Evolutionary conservation across 108 stramenopile genomes (phyloP).

Genomic region (Phaeodactylum tricornutum): DNA sequence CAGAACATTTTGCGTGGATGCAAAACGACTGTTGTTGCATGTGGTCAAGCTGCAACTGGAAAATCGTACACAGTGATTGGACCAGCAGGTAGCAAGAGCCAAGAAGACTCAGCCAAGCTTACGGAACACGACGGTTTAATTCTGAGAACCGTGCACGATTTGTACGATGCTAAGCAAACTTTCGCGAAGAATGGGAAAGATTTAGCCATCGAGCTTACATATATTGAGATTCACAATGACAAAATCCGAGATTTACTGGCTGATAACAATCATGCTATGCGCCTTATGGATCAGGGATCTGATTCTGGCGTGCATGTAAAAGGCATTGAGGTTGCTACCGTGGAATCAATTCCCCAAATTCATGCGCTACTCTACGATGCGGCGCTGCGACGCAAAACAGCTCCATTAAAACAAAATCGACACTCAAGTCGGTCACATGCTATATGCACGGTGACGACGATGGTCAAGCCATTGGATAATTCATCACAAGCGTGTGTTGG

Average conservation of each 20-base stretch:
- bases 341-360: too few relatives aligned
- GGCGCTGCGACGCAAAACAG: too few relatives aligned
- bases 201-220: constrained; percentile 49
- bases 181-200: constrained; percentile 15
- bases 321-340: too few relatives aligned
- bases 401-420: too few relatives aligned
- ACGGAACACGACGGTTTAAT: constrained; percentile 34
- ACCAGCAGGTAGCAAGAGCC: neutral
- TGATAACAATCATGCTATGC: too few relatives aligned
- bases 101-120: neutral
- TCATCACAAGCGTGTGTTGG: constrained; percentile 46
- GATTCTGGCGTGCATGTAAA: too few relatives aligned
- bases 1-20: constrained; percentile 20
- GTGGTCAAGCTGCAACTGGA: constrained; percentile 14
- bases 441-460: constrained; percentile 82
- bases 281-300: too few relatives aligned
- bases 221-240: constrained; percentile 98
- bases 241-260: constrained; percentile 92
- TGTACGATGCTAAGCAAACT: constrained; percentile 21
- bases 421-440: constrained; percentile 86
- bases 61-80: constrained; percentile 7
- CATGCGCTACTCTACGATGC: too few relatives aligned
- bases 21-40: constrained; percentile 23
- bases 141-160: constrained; percentile 37
- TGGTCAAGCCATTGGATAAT: neutral